Conservation (phyloP, 2,329 filamentous ascomycete genomes). For the Fusarium phyllophilum region DNA sequence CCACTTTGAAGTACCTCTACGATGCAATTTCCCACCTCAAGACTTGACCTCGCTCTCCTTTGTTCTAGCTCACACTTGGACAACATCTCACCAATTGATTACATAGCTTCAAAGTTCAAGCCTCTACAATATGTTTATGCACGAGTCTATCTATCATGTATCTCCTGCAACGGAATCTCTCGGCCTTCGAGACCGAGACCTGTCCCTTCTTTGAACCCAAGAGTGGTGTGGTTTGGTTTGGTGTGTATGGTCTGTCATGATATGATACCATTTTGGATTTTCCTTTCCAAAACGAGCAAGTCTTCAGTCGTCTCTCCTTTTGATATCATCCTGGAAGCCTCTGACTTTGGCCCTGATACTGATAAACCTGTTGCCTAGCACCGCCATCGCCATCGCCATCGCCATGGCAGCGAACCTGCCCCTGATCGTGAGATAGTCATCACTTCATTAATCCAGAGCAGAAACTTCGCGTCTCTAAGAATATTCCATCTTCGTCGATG, state of each 20-base stretch:
- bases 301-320: slow-evolving; percentile 11
- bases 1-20: not conserved
- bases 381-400: slow-evolving; percentile 14
- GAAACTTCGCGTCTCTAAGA: slow-evolving; percentile 23
- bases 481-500: slow-evolving; percentile 12
- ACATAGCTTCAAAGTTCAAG: not conserved
- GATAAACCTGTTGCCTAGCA: not conserved
- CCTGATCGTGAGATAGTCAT: slow-evolving; percentile 39
- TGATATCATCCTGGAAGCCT: not conserved
- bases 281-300: slow-evolving; percentile 15
- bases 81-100: not conserved
- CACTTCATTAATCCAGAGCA: slow-evolving; percentile 39
- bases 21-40: not conserved
- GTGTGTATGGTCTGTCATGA: not conserved
- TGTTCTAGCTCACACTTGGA: not conserved
- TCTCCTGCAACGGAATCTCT: not conserved
- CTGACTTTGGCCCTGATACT: not conserved
- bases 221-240: slow-evolving; percentile 28
- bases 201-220: slow-evolving; percentile 11
- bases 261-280: slow-evolving; percentile 26
- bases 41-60: not conserved
- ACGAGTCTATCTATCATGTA: slow-evolving; percentile 24
- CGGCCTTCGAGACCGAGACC: slow-evolving; percentile 10
- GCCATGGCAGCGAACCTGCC: slow-evolving; percentile 2
- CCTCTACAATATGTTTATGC: slow-evolving; percentile 16